Evolutionary conservation across 176 grass and related monocot species (phyloP), one percentile per base, ranked within the genome.

Genomic region (Carex pumila): DNA sequence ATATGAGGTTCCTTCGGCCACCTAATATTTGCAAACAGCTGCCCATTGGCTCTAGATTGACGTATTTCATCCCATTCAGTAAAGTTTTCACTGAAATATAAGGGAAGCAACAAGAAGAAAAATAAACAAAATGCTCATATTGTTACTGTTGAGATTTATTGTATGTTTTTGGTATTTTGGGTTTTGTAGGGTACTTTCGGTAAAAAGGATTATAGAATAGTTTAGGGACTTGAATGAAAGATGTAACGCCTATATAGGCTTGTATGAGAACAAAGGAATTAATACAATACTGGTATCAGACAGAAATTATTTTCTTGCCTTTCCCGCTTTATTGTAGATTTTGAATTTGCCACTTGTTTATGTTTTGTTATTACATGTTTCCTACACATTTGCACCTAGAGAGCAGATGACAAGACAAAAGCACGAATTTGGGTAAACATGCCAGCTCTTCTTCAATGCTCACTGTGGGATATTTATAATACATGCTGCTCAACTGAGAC

Each of bases 1-100:
- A 92, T 85, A 83, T 75, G 79, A 87, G 90, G 78, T 79, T 97
- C 90, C 66, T 89, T 87, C 54, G 94, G 94, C 94, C 94, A 97
- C 76, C 85, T 89, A 50, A 97, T 82, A 87, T 91, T 92, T 83
- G 65, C 84, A 76, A 97, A 97, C 45, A 97, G 94, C 29, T 82
- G 84, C n/a, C 90, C 94, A 63, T 94, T 86, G 56, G 89, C 89
- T 86, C 87, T 92, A 31, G 87, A 89, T 79, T 39, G 75, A 67
- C 54, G 76, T 87, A 97, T 97, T 81, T 84, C 18, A 86, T 12
- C n/a, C 95, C 95, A 98, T 17, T 87, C 92, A 5, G 90, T 72
- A 88, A 93, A 50, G 79, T 91, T 85, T 25, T 8, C 87, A 7
- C 95, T 98, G 86, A 65, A 88, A 88, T 65, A 85, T 11, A 84